A percentile compares a stretch with the other conserved stretches of the same genome.
phyloP scores from a whole-genome alignment of 179 eudicot species.

The Spinacia oleracea region DNA sequence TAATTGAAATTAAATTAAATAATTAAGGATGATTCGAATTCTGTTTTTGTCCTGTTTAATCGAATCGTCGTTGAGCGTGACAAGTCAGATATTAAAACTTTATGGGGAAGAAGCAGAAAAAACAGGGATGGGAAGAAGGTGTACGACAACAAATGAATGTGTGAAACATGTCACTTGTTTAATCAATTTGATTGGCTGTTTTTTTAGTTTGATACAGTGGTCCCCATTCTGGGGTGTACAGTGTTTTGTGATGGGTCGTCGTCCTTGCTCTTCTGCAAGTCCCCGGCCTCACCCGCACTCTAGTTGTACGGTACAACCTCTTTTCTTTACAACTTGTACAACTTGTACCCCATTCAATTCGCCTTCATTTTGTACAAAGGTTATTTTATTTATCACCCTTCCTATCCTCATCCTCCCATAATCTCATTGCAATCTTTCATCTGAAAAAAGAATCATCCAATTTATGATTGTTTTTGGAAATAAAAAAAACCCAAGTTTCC shows the following conservation, averaged over 20 bases:
- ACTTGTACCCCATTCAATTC: background rate
- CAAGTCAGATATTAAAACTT: background rate
- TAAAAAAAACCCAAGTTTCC: no score
- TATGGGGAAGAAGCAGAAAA: slow-evolving; percentile 23
- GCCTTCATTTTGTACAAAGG: no score
- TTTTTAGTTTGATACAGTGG: background rate
- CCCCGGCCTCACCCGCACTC: no score
- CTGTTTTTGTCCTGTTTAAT: background rate
- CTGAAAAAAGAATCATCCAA: no score
- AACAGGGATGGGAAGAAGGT: background rate
- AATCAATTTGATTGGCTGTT: background rate
- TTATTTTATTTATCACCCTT: no score
- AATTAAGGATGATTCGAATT: background rate
- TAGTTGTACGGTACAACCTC: no score
- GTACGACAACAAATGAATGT: slow-evolving; percentile 7
- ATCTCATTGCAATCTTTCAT: no score
- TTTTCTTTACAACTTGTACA: no score
- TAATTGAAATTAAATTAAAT: no score
- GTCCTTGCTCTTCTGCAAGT: background rate
- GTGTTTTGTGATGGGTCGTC: background rate
- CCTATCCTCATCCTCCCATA: no score
- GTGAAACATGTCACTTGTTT: slow-evolving; percentile 11
- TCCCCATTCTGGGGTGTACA: background rate
- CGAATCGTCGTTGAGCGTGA: background rate
- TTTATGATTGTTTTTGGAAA: no score